Percentiles rank a stretch among this genome's conserved stretches.
These are phyloP conservation scores for Syzygium oleosum DNA, from an alignment of 345 rosid genomes.

Conservation along the genomic window DNA sequence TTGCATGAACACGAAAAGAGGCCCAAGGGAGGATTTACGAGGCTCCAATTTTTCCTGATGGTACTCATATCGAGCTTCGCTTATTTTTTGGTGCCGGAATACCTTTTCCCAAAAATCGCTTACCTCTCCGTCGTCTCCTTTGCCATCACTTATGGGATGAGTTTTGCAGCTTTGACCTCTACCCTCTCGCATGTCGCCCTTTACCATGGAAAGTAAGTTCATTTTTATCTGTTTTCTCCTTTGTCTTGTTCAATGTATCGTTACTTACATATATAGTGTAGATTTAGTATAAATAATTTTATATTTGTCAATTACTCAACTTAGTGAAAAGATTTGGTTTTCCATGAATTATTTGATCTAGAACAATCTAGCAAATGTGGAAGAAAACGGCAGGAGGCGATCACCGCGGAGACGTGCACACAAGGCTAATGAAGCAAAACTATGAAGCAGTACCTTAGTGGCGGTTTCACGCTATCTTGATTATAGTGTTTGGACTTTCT, in stretches of 20 bases:
- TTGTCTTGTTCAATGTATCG: constrained; percentile 17
- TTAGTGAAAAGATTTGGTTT: not conserved
- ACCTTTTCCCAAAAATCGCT: constrained; percentile 60
- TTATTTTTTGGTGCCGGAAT: constrained; percentile 64
- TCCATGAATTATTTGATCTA: not conserved
- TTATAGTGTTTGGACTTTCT: constrained; percentile 28
- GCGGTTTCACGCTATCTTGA: constrained; percentile 50
- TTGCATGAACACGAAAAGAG: constrained; percentile 61
- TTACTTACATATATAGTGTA: not conserved
- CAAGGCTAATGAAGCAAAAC: constrained; percentile 72
- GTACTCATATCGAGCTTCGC: constrained; percentile 50
- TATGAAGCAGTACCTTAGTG: constrained; percentile 65
- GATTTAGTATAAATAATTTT: not conserved
- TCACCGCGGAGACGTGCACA: constrained; percentile 47
- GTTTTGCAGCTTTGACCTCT: constrained; percentile 43
- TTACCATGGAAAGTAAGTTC: constrained; percentile 57
- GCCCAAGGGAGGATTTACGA: constrained; percentile 33
- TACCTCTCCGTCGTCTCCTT: constrained; percentile 42
- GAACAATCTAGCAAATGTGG: constrained; percentile 53
- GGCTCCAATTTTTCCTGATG: constrained; percentile 63
- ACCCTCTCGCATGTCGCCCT: constrained; percentile 65
- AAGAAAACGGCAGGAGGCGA: constrained; percentile 31
- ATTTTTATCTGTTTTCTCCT: constrained; percentile 22
- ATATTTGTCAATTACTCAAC: not conserved
- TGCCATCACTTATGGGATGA: constrained; percentile 51